Conservation (phyloP, 1,139 yeast genomes). For the Lodderomyces parapsilosis region DNA sequence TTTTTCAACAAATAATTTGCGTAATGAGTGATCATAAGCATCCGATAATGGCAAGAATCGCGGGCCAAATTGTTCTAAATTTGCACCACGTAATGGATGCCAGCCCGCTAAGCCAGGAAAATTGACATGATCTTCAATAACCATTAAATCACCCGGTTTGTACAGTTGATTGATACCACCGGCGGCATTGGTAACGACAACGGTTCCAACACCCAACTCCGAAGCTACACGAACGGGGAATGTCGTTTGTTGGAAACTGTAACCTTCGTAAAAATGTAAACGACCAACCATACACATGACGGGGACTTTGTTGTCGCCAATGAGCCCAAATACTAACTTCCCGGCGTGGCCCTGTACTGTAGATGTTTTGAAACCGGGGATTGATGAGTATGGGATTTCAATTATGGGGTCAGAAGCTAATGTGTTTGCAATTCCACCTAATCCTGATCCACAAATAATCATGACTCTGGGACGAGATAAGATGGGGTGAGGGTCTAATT, state of each 20-base stretch:
- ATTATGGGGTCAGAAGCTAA: slow-evolving; percentile 40
- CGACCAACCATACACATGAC: slow-evolving; percentile 95
- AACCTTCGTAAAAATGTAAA: slow-evolving; percentile 90
- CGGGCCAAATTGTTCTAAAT: slow-evolving; percentile 76
- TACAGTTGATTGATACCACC: slow-evolving; percentile 75
- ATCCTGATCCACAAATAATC: slow-evolving; percentile 92
- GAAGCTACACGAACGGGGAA: slow-evolving; percentile 82
- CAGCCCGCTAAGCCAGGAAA: slow-evolving; percentile 87
- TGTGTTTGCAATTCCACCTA: slow-evolving; percentile 76
- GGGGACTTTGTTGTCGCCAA: slow-evolving; percentile 69
- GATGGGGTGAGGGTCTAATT: slow-evolving; percentile 8
- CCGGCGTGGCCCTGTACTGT: slow-evolving; percentile 94
- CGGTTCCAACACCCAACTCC: slow-evolving; percentile 54
- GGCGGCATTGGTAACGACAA: slow-evolving; percentile 91
- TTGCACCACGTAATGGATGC: slow-evolving; percentile 88
- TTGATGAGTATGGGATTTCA: slow-evolving; percentile 59
- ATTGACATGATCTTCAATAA: slow-evolving; percentile 84
- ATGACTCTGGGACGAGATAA: slow-evolving; percentile 55
- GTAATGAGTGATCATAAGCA: slow-evolving; percentile 76
- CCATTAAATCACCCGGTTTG: slow-evolving; percentile 87
- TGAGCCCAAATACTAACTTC: slow-evolving; percentile 70
- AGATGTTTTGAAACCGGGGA: slow-evolving; percentile 79
- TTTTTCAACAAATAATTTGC: slow-evolving; percentile 55
- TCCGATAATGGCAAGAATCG: slow-evolving; percentile 87
- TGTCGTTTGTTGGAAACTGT: slow-evolving; percentile 73